Evolutionary conservation across 1,284 basidiomycete species (phyloP), one percentile per base, ranked within the genome.

Genomic region (Tylopilus orsonianus): DNA sequence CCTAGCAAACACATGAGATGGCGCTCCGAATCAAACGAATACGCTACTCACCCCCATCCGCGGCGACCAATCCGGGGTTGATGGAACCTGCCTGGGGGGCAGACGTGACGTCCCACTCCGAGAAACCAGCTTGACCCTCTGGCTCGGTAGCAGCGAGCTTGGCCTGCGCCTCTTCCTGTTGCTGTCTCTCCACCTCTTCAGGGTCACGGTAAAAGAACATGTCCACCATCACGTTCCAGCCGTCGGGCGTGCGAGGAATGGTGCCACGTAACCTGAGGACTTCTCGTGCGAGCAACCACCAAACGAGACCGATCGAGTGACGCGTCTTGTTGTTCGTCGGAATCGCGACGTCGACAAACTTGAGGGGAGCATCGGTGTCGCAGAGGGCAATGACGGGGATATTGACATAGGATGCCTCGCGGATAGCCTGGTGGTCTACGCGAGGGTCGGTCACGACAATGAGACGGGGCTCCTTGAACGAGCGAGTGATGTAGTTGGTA

Each of bases 121-220:
- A 64, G 22, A 72, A 38, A 34, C 50, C 60, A 2, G 27, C 72
- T 51, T 37, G 62, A 16, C 75, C 79, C 55, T 78, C 81, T 53
- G 79, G 79, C 56, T 74, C 78, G 50, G 78, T 78, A 55, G 78
- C 79, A 52, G 78, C 78, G 38, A 82, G 79, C 72, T 90, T 91
- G 58, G 88, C 90, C 60, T 88, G 85, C 39, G 90, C 89, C 73
- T 93, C 91, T 70, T 94, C 93, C 69, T 90, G 85, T 65, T 91
- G 88, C 76, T 97, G 94, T 74, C 90, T 92, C 85, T 97, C 95
- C 61, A 97, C 89, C 77, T 98, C 96, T 71, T 98, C 95, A 55
- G 96, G 94, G 78, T 98, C 96, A 67, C 96, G 93, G 87, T 98
- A 99, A 88, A 98, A 98, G 93, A 97, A 98, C 92, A 98, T 94